A percentile compares a stretch with the other conserved stretches of the same genome.
Conservation (phyloP, 1,139 yeast genomes). For the Yamadazyma triangularis region DNA sequence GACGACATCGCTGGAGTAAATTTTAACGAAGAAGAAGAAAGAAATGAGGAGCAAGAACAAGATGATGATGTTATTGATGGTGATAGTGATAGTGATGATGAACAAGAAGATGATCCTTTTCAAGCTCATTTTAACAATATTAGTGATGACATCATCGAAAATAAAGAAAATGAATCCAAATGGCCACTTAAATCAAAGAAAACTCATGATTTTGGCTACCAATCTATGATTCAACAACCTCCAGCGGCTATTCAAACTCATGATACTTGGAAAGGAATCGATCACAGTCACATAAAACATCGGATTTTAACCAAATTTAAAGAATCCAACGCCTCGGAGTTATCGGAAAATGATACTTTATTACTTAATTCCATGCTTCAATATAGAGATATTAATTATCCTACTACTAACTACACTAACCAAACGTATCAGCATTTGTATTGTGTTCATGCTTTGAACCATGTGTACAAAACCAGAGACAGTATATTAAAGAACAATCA, state of each 20-base stretch:
- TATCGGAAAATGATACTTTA: slow-evolving; percentile 20
- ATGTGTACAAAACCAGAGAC: slow-evolving; percentile 82
- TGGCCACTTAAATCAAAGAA: slow-evolving; percentile 24
- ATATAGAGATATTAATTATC: slow-evolving; percentile 69
- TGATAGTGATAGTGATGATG: slow-evolving; percentile 26
- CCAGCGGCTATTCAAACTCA: slow-evolving; percentile 19
- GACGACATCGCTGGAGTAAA: slow-evolving; percentile 23
- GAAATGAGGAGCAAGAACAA: slow-evolving; percentile 25
- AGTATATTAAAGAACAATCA: slow-evolving; percentile 70
- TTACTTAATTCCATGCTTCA: slow-evolving; percentile 59
- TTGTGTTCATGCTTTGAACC: slow-evolving; percentile 72
- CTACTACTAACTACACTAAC: slow-evolving; percentile 41
- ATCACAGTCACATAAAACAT: slow-evolving; percentile 22
- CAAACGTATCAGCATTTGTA: slow-evolving; percentile 61
- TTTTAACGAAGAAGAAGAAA: slow-evolving; percentile 29
- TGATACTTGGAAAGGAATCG: slow-evolving; percentile 6
- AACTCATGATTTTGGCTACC: slow-evolving; percentile 15
- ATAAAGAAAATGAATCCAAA: slow-evolving; percentile 15
- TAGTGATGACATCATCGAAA: slow-evolving; percentile 40
- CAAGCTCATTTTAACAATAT: slow-evolving; percentile 66
- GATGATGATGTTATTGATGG: slow-evolving; percentile 20
- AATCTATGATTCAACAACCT: slow-evolving; percentile 24
- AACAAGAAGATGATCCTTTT: slow-evolving; percentile 53
- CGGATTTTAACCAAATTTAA: slow-evolving; percentile 26
- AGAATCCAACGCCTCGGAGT: slow-evolving; percentile 9